Base-by-base conservation (phyloP, 495 filamentous ascomycete genomes). In the Poronia punctata region DNA sequence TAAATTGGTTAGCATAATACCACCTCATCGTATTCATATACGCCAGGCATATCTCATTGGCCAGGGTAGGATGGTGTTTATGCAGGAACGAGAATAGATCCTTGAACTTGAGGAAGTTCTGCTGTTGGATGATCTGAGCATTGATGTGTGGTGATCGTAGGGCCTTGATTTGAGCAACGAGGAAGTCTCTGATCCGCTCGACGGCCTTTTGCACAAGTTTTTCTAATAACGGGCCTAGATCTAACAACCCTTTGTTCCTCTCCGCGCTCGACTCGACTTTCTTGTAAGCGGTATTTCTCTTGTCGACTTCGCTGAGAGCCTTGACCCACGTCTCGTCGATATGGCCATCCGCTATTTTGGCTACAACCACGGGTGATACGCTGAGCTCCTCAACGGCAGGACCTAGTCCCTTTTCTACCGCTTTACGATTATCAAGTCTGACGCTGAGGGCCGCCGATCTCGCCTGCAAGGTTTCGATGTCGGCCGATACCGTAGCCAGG, bases 21-120 rank as follows among this genome's bases (percentile, higher is more conserved):
- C 92, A 98, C 30, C 88, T 78, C 90, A 98, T 96, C 6, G 92
- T 98, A 64, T 96, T 95, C 62, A 94, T 81, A 49, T 98, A 98
- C 5, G 92, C 92, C 64, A 90, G 86, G 14, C 78, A 78, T 48
- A 97, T 94, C 54, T 96, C 84, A 24, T 86, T 82, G 2, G 86
- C 84, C 5, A 98, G 75, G 18, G 75, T 67, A 1, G 80, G 67
- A 49, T 97, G 88, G 41, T 86, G 82, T 45, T 74, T 77, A 26
- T 80, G 76, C 23, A 97, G 73, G 55, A 96, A 98, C 19, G 74
- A 70, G 62, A 82, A 98, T 1, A 96, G 61, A 23, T 93, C 86
- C 56, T 84, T 94, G 62, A 86, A 92, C 46, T 76, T 78, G 46
- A 96, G 70, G 61, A 98, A 84, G 23, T 80, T 79, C 50, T 88